Conservation (phyloP, 176 grass and related monocot species). For the Oryza meyeriana region DNA sequence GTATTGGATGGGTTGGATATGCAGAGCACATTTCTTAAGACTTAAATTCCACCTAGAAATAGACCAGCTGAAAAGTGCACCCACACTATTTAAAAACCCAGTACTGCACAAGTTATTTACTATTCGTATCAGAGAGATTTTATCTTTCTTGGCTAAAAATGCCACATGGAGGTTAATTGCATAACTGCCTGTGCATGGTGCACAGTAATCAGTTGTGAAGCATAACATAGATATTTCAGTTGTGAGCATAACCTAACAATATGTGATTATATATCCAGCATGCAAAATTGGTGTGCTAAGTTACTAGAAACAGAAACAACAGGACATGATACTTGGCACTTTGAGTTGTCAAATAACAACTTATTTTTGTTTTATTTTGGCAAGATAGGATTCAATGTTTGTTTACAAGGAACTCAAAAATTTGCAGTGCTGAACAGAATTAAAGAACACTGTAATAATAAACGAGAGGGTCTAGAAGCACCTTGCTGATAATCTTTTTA, state of each 20-base stretch:
- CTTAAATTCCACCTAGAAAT: not conserved
- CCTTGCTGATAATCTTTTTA: constrained; percentile 61
- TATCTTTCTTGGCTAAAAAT: not conserved
- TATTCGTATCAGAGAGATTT: not conserved
- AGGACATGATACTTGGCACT: not conserved
- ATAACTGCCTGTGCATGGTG: not conserved
- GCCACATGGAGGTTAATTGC: not conserved
- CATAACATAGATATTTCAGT: not conserved
- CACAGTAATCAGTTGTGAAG: not conserved
- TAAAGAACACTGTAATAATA: not conserved
- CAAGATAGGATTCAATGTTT: not conserved
- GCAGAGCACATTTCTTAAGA: not conserved
- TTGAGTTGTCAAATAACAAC: not conserved
- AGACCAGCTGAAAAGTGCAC: not conserved
- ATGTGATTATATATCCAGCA: not conserved
- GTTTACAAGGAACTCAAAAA: not conserved
- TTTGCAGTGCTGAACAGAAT: not conserved
- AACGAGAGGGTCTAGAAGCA: not conserved
- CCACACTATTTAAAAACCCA: not conserved
- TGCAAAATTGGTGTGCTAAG: not conserved
- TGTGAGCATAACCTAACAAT: not conserved
- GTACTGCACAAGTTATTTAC: not conserved
- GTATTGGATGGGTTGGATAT: not conserved
- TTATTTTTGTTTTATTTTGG: not conserved
- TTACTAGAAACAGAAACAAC: not conserved